A percentile compares a stretch with the other conserved stretches of the same genome.
Evolutionary conservation across 495 filamentous ascomycete species (phyloP).

Genomic region (Daldinia decipiens): DNA sequence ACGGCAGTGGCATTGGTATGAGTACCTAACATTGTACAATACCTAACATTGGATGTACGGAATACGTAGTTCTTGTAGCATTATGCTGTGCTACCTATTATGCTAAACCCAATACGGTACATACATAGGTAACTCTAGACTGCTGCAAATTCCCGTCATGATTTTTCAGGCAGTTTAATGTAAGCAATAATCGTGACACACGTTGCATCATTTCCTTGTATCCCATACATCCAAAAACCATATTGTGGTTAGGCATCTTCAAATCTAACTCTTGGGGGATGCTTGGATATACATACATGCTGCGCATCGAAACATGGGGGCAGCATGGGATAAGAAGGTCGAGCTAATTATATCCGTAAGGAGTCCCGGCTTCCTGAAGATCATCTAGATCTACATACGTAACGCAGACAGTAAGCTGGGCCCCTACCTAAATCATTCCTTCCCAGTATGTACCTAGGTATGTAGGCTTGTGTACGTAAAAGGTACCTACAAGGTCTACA

Average conservation of each 20-base stretch:
- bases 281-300: background rate
- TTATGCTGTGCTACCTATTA: conserved; percentile 10
- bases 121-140: background rate
- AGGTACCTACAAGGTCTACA: too few relatives aligned
- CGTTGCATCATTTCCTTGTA: conserved; percentile 29
- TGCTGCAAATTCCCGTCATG: conserved; percentile 27
- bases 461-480: too few relatives aligned
- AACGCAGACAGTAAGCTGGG: background rate
- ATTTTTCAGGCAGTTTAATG: conserved; percentile 16
- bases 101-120: background rate
- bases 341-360: conserved; percentile 6
- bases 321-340: conserved; percentile 7
- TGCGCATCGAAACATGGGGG: background rate
- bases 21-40: too few relatives aligned
- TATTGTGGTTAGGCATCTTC: background rate
- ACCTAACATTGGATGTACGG: too few relatives aligned
- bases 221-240: background rate
- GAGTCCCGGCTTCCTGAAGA: conserved; percentile 2
- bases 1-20: too few relatives aligned
- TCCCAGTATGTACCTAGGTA: too few relatives aligned
- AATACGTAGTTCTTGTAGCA: background rate
- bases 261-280: background rate
- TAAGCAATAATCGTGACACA: conserved; percentile 5
- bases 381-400: conserved; percentile 8
- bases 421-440: background rate